Conservation (phyloP, 257 asterid species). For the Handroanthus guayacan region DNA sequence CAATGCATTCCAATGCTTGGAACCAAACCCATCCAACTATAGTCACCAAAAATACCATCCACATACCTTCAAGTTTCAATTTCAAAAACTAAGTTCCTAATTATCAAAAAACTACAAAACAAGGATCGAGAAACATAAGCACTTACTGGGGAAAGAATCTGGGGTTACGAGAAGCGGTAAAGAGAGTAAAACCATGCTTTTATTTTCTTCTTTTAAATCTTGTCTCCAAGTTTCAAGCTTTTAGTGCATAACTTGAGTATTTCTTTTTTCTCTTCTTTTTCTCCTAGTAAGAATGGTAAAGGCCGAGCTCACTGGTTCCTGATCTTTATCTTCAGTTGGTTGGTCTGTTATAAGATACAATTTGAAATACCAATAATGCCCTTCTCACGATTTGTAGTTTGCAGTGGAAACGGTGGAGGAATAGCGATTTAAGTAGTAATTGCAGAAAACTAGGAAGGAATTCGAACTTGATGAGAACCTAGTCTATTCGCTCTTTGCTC, state of each 20-base stretch:
- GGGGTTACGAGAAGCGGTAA: conserved; percentile 43
- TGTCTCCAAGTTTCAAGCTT: conserved; percentile 33
- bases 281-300: background rate
- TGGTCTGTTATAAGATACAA: background rate
- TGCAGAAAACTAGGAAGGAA: background rate
- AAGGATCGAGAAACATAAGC: conserved; percentile 39
- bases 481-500: background rate
- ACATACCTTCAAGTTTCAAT: background rate
- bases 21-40: background rate
- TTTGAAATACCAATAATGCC: conserved; percentile 19
- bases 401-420: background rate
- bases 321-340: conserved; percentile 41
- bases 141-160: conserved; percentile 48
- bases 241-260: conserved; percentile 28
- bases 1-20: background rate
- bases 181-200: conserved; percentile 54
- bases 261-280: background rate
- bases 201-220: background rate
- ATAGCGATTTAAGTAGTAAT: background rate
- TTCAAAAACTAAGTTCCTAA: background rate
- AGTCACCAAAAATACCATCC: background rate
- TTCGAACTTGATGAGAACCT: background rate
- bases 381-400: background rate
- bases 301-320: background rate
- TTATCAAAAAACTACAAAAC: background rate